Evolutionary conservation across 257 asterid species (phyloP), one percentile per base, ranked within the genome.

Genomic region (Rauvolfia tetraphylla): DNA sequence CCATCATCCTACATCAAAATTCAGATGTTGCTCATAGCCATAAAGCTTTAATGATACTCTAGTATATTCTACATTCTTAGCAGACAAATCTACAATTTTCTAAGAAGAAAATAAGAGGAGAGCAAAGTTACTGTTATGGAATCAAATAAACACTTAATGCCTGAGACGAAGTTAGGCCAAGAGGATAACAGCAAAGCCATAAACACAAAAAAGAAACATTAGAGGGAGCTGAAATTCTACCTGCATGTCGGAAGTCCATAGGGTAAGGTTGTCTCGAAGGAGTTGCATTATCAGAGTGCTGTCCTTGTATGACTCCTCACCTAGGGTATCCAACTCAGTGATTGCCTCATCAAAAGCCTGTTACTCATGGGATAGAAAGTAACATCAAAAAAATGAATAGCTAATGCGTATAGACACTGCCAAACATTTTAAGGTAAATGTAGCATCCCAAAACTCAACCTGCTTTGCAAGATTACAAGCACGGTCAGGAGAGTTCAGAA

Each of bases 241-340:
- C 95, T 89, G 95, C 95, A 88, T 88, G 69, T 91, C 97, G 33
- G 97, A 91, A 23, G 97, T 89, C 97, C 97, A 91, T 12, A 91
- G 85, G 72, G 96, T 91, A 79, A 91, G 96, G 81, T 91, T 91
- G 83, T 91, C 96, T 2, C 96, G 91, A 63, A 89, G 97, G 86
- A 91, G 96, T 81, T 91, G 96, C 96, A 91, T 91, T 77, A 91
- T 91, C 82, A 93, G 83, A 75, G 98, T 93, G 93, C 97, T 93
- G 71, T 93, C 98, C 77, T 93, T 93, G 94, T 94, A 94, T 69
- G 98, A 94, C 82, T 94, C 98, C 87, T 94, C 98, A 78, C 98
- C 97, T 15, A 90, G 88, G 48, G 93, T 90, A 46, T 92, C 95
- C 88, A 92, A 81, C 89, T 92, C 96, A 2, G 96, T 91, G 78